Evolutionary conservation across 768 basidiomycete genomes (phyloP).

Genomic region (Tephrocybe sp.): DNA sequence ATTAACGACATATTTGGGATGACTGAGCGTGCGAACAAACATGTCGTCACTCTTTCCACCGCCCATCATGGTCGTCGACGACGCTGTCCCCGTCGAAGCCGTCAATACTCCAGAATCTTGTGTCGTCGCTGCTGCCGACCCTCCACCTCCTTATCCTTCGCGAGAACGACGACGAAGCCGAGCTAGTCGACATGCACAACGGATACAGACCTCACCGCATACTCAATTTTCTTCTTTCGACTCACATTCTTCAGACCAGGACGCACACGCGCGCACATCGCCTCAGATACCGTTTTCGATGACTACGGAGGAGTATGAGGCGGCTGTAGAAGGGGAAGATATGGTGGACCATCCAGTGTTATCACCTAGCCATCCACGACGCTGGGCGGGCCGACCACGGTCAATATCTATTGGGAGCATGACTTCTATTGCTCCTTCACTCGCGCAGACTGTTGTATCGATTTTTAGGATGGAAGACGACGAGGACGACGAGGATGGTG

Average conservation of each 20-base stretch:
- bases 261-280: constrained; percentile 29
- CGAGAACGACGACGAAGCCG: constrained; percentile 38
- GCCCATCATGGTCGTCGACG: constrained; percentile 6
- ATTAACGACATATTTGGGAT: too few relatives aligned
- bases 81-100: not conserved
- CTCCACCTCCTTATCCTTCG: constrained; percentile 71
- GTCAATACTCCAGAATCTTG: not conserved
- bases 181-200: constrained; percentile 24
- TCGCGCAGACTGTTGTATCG: constrained; percentile 67
- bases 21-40: constrained; percentile 6
- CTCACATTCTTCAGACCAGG: constrained; percentile 30
- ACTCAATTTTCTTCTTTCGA: constrained; percentile 31
- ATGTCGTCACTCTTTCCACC: not conserved
- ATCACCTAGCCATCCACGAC: constrained; percentile 22
- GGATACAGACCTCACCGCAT: constrained; percentile 25
- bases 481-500: constrained; percentile 28
- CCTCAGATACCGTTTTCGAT: constrained; percentile 17
- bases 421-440: constrained; percentile 56
- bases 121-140: constrained; percentile 34
- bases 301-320: constrained; percentile 21
- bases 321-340: constrained; percentile 23
- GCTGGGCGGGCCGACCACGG: constrained; percentile 38
- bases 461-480: constrained; percentile 56
- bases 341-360: constrained; percentile 53
- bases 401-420: constrained; percentile 58